Conservation (phyloP, 73 alveolate genomes). For the Effrenium voratum region DNA sequence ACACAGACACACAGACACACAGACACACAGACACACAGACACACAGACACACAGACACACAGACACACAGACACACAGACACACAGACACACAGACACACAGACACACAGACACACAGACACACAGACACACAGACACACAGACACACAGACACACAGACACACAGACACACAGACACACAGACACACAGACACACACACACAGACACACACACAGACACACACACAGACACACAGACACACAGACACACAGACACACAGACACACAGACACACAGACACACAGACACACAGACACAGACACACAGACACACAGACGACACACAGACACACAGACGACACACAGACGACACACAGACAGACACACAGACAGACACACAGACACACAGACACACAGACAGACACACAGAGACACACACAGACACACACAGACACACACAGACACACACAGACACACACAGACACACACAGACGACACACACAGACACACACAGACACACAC, state of each 20-base stretch:
- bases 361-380: no score
- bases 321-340: neutral
- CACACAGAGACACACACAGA: no score
- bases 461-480: no score
- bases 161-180: conserved; percentile 17
- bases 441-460: no score
- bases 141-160: conserved; percentile 8
- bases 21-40: neutral
- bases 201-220: neutral
- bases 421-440: no score
- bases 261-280: neutral
- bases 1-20: neutral
- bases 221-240: neutral
- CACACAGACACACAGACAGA: no score
- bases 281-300: neutral
- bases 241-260: neutral
- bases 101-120: neutral
- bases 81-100: neutral
- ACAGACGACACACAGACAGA: neutral
- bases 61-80: neutral
- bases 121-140: conserved; percentile 8
- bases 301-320: neutral
- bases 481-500: no score
- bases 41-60: neutral
- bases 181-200: neutral